Base-by-base conservation (phyloP, 345 rosid species). In the Pistacia vera region DNA sequence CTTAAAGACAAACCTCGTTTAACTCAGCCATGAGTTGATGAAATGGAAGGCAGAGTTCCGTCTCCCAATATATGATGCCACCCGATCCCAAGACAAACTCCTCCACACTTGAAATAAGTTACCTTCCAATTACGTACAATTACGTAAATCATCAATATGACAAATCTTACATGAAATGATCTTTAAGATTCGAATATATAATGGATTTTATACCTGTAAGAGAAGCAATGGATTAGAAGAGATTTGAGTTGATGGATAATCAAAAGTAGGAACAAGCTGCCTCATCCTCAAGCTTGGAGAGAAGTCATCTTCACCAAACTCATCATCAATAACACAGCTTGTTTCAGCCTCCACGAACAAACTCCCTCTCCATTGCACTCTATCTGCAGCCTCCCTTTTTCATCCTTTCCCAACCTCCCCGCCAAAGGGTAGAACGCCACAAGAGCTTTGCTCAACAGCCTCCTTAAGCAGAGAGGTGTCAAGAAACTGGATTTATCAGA, bases 361-460 rank as follows among this genome's bases (percentile, higher is more conserved):
- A 13, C 85, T 72, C 91, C 91, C 63, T 80, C 85, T n/a, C 73
- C 87, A 57, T 75, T 88, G 35, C 91, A 88, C 17, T 35, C 25
- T 57, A 88, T 74, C 63, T 82, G 82, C 51, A 78, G 55, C 74
- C 86, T 82, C n/a, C n/a, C n/a, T n/a, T n/a, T n/a, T n/a, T n/a
- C n/a, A n/a, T n/a, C n/a, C n/a, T n/a, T n/a, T n/a, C n/a, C n/a
- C n/a, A n/a, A n/a, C n/a, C n/a, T n/a, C n/a, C 85, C 91, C 25
- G 88, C 91, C 2, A 56, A 77, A 4, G 85, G 86, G 46, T 83
- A 82, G 64, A 72, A 88, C 51, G 79, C 81, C 57, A 84, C 88
- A 44, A 88, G 83, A 65, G 79, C 83, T 58, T 77, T 67, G 69
- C 82, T 74, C 4, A 86, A 66, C 64, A n/a, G 88, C 75, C 35